Evolutionary conservation across 2,329 filamentous ascomycete genomes (phyloP).

Genomic region (Cladosporium sp.): DNA sequence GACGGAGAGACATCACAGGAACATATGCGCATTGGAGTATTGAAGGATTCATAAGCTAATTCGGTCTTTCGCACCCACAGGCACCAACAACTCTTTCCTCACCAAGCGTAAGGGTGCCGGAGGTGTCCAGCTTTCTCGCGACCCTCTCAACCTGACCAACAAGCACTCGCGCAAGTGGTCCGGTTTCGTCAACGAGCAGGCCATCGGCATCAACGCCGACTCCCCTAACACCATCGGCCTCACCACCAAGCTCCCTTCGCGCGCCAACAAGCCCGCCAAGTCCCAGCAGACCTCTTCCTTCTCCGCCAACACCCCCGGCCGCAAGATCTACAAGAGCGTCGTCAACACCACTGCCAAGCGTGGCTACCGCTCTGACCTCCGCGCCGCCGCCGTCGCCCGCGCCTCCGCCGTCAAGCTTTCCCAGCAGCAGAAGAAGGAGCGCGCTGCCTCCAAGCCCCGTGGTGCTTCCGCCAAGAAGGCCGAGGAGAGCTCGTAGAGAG

Average conservation of each 20-base stretch:
- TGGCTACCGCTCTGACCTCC: constrained; percentile 68
- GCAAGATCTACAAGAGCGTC: constrained; percentile 88
- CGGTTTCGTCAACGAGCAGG: constrained; percentile 93
- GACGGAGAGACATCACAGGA: not conserved
- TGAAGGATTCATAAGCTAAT: not conserved
- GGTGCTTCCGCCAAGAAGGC: constrained; percentile 38
- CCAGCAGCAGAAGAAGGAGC: constrained; percentile 78
- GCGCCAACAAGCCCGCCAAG: constrained; percentile 71
- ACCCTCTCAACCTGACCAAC: constrained; percentile 92
- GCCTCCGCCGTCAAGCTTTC: constrained; percentile 73
- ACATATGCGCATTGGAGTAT: not conserved
- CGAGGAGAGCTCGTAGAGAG: constrained; percentile 24
- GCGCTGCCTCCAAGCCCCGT: constrained; percentile 57
- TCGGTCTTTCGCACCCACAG: constrained; percentile 49
- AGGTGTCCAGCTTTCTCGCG: constrained; percentile 86
- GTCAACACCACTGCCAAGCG: constrained; percentile 79
- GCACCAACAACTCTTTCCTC: constrained; percentile 84
- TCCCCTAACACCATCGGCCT: constrained; percentile 74
- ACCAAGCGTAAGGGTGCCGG: constrained; percentile 82
- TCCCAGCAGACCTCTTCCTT: constrained; percentile 66
- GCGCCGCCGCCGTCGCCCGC: constrained; percentile 72
- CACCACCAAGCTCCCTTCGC: constrained; percentile 78
- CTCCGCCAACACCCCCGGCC: constrained; percentile 69
- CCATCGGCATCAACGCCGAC: constrained; percentile 76
- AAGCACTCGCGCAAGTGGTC: constrained; percentile 90